These are phyloP conservation scores for Tubosaeta sp. DNA, from an alignment of 768 basidiomycete species.

Conservation along the genomic window DNA sequence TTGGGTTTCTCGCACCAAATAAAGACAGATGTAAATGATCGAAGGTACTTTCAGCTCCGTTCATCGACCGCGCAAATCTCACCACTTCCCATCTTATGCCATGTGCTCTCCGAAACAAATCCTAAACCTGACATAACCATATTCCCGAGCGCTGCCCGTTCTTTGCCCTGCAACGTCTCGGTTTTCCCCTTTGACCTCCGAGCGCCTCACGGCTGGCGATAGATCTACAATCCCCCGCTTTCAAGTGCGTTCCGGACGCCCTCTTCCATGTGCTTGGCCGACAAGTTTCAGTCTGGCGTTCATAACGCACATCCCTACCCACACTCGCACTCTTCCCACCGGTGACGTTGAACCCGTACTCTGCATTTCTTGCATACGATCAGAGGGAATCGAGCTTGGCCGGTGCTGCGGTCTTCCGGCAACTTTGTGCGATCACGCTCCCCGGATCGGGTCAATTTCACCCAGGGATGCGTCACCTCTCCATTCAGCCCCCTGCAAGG, in stretches of 20 bases:
- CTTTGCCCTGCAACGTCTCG: background rate
- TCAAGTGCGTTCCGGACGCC: conserved; percentile 21
- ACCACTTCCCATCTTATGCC: background rate
- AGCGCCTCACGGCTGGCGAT: background rate
- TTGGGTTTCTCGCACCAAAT: conserved; percentile 5
- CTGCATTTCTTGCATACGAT: background rate
- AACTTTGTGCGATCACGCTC: background rate
- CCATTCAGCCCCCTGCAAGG: background rate
- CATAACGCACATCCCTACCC: conserved; percentile 12
- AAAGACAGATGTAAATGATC: conserved; percentile 11
- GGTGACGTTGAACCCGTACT: conserved; percentile 3
- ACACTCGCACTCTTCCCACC: conserved; percentile 6
- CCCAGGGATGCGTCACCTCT: background rate
- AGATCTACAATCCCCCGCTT: conserved; percentile 4
- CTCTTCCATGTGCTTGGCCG: conserved; percentile 14
- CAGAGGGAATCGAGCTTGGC: background rate
- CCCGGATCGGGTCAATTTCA: background rate
- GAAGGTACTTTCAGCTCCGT: background rate
- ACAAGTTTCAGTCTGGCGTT: conserved; percentile 4
- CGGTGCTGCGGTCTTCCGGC: background rate
- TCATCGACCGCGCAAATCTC: conserved; percentile 12
- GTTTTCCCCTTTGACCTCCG: background rate
- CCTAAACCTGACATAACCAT: background rate
- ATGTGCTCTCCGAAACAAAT: background rate
- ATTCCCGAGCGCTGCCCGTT: conserved; percentile 3